Base-by-base conservation (phyloP, 768 basidiomycete species). In the Rhodocollybia butyracea region DNA sequence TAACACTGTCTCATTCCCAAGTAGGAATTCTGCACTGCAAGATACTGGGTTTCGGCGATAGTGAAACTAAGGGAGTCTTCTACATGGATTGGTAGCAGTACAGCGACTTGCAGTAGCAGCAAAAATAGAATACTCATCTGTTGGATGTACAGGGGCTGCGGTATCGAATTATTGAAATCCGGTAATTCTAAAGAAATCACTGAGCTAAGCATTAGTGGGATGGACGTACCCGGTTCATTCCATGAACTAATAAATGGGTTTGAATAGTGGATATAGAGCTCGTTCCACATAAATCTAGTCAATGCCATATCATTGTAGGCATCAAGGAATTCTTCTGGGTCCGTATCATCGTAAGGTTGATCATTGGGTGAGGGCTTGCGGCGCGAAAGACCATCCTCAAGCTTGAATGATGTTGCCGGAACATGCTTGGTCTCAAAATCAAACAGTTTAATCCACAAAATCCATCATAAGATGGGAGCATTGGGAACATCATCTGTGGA, bases 371-470 rank as follows among this genome's bases (percentile, higher is more conserved):
- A n/a, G 24, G 1, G 59, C n/a, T 3, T 21, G 12, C 6, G 32
- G 47, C 27, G 64, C 5, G 76, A 77, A 1, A 78, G 48, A 0
- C 63, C 73, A 59, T 77, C 77, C 2, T 70, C 67, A 1, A 64
- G 71, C 26, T 46, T 43, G 54, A 69, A 68, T 11, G 55, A 47
- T 0, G 64, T 55, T 0, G 67, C 72, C 0, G 71, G 73, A 0
- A 77, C 65, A 46, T 77, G 74, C 1, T 63, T 51, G 1, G 75
- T 57, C n/a, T 61, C 59, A 50, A 77, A 77, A 41, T 73, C 59
- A 51, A 76, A 77, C 0, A 73, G 48, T 0, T 62, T 51, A 6
- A 76, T 69, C 38, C 66, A 71, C 8, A 60, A 36, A 2, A 77
- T 67, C 76, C 75, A 77, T 17, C 69, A 46, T 13, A 72, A 69